Percentiles rank a stretch among this genome's conserved stretches.
phyloP scores from a whole-genome alignment of 805 yeast species.

The Suhomyces prunicola region DNA sequence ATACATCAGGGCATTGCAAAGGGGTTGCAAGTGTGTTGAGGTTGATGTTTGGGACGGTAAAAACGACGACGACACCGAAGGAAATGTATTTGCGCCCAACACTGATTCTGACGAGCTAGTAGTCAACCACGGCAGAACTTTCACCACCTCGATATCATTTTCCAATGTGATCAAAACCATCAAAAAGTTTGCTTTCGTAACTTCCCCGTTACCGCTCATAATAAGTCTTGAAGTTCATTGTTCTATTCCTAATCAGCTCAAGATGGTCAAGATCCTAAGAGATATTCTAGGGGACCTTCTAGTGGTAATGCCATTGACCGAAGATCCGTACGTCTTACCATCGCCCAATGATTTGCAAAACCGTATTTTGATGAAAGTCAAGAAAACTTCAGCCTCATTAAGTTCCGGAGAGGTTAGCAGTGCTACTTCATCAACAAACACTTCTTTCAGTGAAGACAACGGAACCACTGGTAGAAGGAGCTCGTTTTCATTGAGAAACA shows the following conservation, averaged over 20 bases:
- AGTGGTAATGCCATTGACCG: slow-evolving; percentile 37
- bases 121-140: slow-evolving; percentile 85
- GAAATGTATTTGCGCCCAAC: slow-evolving; percentile 8
- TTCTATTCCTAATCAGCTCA: slow-evolving; percentile 60
- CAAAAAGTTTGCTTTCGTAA: slow-evolving; percentile 82
- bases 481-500: slow-evolving; percentile 21
- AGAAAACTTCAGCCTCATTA: slow-evolving; percentile 42
- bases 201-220: slow-evolving; percentile 82
- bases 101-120: slow-evolving; percentile 57
- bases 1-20: slow-evolving; percentile 77
- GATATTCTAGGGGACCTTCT: slow-evolving; percentile 60
- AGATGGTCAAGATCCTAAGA: slow-evolving; percentile 50
- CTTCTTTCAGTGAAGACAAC: slow-evolving; percentile 42
- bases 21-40: slow-evolving; percentile 94
- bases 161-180: slow-evolving; percentile 68
- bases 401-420: slow-evolving; percentile 14
- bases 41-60: slow-evolving; percentile 86
- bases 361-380: slow-evolving; percentile 73
- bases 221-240: slow-evolving; percentile 86
- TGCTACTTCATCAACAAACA: slow-evolving; percentile 35
- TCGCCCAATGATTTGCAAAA: slow-evolving; percentile 72
- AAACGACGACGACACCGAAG: slow-evolving; percentile 39
- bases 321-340: slow-evolving; percentile 39
- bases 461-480: slow-evolving; percentile 12
- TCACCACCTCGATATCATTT: slow-evolving; percentile 72